A percentile compares a stretch with the other conserved stretches of the same genome.
Conservation (phyloP, 2,329 filamentous ascomycete species). For the Monilinia laxa region DNA sequence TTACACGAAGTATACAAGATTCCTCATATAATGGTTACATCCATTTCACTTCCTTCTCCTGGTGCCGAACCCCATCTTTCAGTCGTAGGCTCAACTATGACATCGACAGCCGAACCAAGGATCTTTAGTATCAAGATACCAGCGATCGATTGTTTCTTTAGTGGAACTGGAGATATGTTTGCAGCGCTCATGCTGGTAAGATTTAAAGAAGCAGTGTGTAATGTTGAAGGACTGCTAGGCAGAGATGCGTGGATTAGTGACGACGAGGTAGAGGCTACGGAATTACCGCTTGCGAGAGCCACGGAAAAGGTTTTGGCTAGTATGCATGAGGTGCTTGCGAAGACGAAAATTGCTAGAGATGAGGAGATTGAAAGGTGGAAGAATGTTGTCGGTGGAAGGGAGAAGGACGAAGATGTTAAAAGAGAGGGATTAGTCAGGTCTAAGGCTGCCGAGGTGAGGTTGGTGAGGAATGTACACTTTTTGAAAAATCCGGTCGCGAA, state of each 20-base stretch:
- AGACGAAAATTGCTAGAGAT: conserved; percentile 65
- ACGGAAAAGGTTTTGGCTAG: conserved; percentile 84
- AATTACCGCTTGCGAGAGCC: conserved; percentile 80
- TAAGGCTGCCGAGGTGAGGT: conserved; percentile 83
- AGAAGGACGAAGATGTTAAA: conserved; percentile 43
- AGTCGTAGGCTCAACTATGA: conserved; percentile 76
- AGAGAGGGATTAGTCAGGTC: conserved; percentile 65
- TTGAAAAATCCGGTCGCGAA: conserved; percentile 64
- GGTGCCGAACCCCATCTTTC: conserved; percentile 57
- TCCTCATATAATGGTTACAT: conserved; percentile 91
- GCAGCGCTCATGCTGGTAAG: conserved; percentile 85
- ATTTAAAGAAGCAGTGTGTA: conserved; percentile 75
- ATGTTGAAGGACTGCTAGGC: conserved; percentile 48
- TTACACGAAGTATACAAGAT: conserved; percentile 75
- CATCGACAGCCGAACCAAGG: conserved; percentile 63
- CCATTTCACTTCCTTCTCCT: conserved; percentile 64
- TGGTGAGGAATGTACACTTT: conserved; percentile 72
- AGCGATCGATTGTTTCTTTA: conserved; percentile 88
- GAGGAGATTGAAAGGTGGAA: conserved; percentile 58
- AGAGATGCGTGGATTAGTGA: conserved; percentile 71
- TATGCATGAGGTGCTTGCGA: conserved; percentile 82
- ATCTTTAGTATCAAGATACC: conserved; percentile 87
- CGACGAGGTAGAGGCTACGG: conserved; percentile 65
- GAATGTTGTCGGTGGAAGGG: conserved; percentile 45
- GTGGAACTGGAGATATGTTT: conserved; percentile 98